Evolutionary conservation across 371 early-diverging fungal genomes (phyloP).

Genomic region (Mucor sp.): DNA sequence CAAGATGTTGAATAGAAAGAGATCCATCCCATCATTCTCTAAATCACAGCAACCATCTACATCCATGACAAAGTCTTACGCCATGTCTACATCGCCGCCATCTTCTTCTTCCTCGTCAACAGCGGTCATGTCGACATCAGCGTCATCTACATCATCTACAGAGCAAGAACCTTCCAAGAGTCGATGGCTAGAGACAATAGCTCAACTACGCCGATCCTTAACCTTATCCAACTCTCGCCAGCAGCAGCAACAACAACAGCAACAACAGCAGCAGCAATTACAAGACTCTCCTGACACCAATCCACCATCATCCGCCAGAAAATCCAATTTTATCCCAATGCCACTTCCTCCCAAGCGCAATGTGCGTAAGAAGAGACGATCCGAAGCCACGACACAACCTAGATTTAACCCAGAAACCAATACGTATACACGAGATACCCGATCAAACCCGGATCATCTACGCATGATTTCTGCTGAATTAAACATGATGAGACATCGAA

Average conservation of each 20-base stretch:
- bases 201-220: constrained; percentile 12
- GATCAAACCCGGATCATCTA: constrained; percentile 63
- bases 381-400: constrained; percentile 55
- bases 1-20: constrained; percentile 12
- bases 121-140: constrained; percentile 41
- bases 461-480: constrained; percentile 64
- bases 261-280: neutral
- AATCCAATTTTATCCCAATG: constrained; percentile 43
- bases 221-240: neutral
- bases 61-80: constrained; percentile 39
- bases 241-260: neutral
- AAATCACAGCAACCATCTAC: constrained; percentile 31
- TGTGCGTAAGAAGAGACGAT: constrained; percentile 37
- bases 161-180: constrained; percentile 4
- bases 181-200: constrained; percentile 21
- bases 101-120: constrained; percentile 8
- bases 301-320: neutral
- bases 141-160: constrained; percentile 32
- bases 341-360: constrained; percentile 44
- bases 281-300: neutral
- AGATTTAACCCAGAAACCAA: constrained; percentile 53
- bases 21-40: constrained; percentile 39
- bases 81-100: constrained; percentile 45
- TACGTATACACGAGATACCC: constrained; percentile 58
- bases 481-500: constrained; percentile 60